Base-by-base conservation (phyloP, 2,329 filamentous ascomycete genomes). In the Aplosporella prunicola region DNA sequence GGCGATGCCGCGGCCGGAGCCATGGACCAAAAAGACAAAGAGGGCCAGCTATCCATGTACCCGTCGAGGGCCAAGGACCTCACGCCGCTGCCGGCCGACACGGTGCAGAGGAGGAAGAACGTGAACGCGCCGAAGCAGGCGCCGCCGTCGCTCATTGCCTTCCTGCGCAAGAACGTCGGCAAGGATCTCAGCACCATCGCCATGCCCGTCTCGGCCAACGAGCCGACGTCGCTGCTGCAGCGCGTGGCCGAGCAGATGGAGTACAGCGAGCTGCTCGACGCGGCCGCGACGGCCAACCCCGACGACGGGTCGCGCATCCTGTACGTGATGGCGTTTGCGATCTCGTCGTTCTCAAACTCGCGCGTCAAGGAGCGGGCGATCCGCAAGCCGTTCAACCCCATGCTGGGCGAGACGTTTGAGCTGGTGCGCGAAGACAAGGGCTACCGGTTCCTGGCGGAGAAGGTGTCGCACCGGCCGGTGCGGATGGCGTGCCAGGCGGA, bases 191-290 rank as follows among this genome's bases (percentile, higher is more conserved):
- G 86, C 43, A 93, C 87, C 3, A 93, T 98, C 47, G 88, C 86
- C 32, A 96, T 96, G 89, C 91, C 91, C 0, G 91, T 95, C 1
- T 93, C 89, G 4, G 80, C 89, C 16, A 98, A 98, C 59, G 91
- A 98, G 56, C 91, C 91, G 0, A 76, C 80, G 2, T 95, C 89
- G 0, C 65, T 93, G 9, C 69, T 96, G 5, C 91, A 98, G 58
- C 81, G 89, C 43, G 73, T 88, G 4, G 82, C 89, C 1, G 91
- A 98, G 60, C 82, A 89, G 52, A 62, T 96, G 32, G 91, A 98
- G 58, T 96, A 98, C 58, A 82, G 84, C 0, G 72, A 82, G 20
- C 71, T 98, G 1, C 72, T 98, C 15, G 83, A 94, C 49, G 69
- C 76, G 35, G 74, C 77, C 2, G 65, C 61, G 9, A 55, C 57